These are phyloP conservation scores for Skeletonema grethae DNA, from an alignment of 108 stramenopile species.

Conservation along the genomic window DNA sequence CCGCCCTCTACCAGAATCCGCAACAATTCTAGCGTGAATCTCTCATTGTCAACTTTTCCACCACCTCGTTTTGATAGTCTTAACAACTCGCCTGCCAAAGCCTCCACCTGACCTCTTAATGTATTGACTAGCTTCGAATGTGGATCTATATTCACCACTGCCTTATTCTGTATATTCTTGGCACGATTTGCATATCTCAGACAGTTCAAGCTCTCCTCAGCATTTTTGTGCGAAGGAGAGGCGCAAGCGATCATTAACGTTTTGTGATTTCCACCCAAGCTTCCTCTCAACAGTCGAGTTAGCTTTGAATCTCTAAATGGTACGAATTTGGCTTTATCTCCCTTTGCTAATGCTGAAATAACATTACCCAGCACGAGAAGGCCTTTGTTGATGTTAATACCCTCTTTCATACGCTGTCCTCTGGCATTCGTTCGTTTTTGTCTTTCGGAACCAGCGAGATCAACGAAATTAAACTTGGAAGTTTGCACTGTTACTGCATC, in stretches of 20 bases:
- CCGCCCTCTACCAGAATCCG: constrained; percentile 51
- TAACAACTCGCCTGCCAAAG: constrained; percentile 62
- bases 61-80: constrained; percentile 39
- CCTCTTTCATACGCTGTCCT: constrained; percentile 83
- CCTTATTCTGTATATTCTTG: constrained; percentile 79
- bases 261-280: constrained; percentile 96
- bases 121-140: constrained; percentile 53
- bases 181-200: constrained; percentile 92
- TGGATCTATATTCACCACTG: constrained; percentile 76
- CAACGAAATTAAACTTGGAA: constrained; percentile 76
- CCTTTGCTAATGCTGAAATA: constrained; percentile 91
- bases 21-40: constrained; percentile 49
- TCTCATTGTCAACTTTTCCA: constrained; percentile 44
- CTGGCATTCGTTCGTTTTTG: constrained; percentile 57
- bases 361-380: constrained; percentile 96
- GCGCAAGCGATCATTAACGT: constrained; percentile 98
- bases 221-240: constrained; percentile 76
- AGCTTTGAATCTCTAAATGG: constrained; percentile 97
- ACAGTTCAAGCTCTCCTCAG: constrained; percentile 91
- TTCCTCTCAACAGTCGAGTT: constrained; percentile 86
- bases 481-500: constrained; percentile 48
- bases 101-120: constrained; percentile 49
- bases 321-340: constrained; percentile 81
- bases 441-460: constrained; percentile 81
- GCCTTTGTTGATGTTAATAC: constrained; percentile 96